A percentile compares a stretch with the other conserved stretches of the same genome.
phyloP scores from a whole-genome alignment of 768 basidiomycete genomes.

The Phanerochaete sordida region DNA sequence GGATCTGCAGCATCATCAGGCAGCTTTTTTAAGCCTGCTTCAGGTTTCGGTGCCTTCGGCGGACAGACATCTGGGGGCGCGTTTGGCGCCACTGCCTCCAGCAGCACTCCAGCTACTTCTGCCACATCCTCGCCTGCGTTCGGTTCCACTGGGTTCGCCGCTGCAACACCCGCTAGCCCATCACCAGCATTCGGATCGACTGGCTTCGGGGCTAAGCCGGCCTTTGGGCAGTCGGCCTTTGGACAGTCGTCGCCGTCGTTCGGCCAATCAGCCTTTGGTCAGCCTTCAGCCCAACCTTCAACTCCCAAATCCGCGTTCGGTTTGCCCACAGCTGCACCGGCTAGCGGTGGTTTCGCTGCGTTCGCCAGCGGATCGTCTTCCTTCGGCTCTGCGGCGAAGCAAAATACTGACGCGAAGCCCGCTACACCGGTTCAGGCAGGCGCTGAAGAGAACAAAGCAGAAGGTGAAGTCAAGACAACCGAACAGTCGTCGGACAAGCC shows the following conservation, averaged over 20 bases:
- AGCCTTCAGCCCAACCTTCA: slow-evolving; percentile 19
- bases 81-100: neutral
- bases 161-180: neutral
- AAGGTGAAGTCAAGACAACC: neutral
- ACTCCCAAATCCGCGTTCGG: slow-evolving; percentile 12
- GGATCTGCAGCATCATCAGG: slow-evolving; percentile 14
- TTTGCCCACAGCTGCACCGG: neutral
- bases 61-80: slow-evolving; percentile 16
- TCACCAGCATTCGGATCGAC: slow-evolving; percentile 7
- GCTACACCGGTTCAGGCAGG: neutral
- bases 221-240: slow-evolving; percentile 29
- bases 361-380: slow-evolving; percentile 22
- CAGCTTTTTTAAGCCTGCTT: slow-evolving; percentile 19
- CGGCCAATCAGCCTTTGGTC: slow-evolving; percentile 24
- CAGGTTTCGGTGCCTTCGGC: slow-evolving; percentile 29
- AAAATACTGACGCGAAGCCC: slow-evolving; percentile 7
- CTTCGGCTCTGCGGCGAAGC: slow-evolving; percentile 13
- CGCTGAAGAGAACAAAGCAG: neutral
- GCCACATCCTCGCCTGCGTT: neutral
- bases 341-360: slow-evolving; percentile 20
- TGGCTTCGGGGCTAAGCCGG: slow-evolving; percentile 11
- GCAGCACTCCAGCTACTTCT: slow-evolving; percentile 3
- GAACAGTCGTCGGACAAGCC: neutral
- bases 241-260: slow-evolving; percentile 27
- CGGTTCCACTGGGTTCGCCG: neutral